Percentiles rank a stretch among this genome's conserved stretches.
phyloP scores from a whole-genome alignment of 169 alveolate genomes.

The Plasmodium cynomolgi region DNA sequence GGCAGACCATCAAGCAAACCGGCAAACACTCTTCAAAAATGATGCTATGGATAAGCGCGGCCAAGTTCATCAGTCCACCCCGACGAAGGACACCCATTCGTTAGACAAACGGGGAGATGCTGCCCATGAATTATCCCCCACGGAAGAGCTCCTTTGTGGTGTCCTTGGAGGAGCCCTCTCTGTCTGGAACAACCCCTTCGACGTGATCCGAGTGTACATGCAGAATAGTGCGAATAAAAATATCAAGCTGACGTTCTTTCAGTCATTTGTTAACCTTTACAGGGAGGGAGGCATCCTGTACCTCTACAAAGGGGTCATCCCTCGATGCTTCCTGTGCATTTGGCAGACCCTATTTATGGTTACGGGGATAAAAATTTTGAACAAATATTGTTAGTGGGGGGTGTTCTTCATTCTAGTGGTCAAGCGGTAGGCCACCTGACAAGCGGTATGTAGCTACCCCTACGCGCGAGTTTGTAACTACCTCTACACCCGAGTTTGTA shows the following conservation, averaged over 20 bases:
- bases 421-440: neutral
- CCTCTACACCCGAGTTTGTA: no score
- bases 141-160: constrained; percentile 76
- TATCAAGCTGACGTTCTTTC: constrained; percentile 45
- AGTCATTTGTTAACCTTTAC: constrained; percentile 47
- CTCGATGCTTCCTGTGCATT: constrained; percentile 81
- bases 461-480: neutral
- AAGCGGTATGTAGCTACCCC: neutral
- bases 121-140: neutral
- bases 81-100: neutral
- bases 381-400: neutral
- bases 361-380: constrained; percentile 78
- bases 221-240: constrained; percentile 84
- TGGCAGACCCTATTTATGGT: constrained; percentile 87
- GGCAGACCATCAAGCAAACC: neutral
- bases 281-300: constrained; percentile 77
- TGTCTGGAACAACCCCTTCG: constrained; percentile 88
- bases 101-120: neutral
- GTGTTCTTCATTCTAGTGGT: neutral
- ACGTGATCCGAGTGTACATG: constrained; percentile 85
- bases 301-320: constrained; percentile 81
- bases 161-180: constrained; percentile 83
- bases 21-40: neutral
- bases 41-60: neutral
- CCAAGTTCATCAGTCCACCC: neutral